These are phyloP conservation scores for Salvia miltiorrhiza DNA, from an alignment of 257 asterid genomes.

Conservation along the genomic window DNA sequence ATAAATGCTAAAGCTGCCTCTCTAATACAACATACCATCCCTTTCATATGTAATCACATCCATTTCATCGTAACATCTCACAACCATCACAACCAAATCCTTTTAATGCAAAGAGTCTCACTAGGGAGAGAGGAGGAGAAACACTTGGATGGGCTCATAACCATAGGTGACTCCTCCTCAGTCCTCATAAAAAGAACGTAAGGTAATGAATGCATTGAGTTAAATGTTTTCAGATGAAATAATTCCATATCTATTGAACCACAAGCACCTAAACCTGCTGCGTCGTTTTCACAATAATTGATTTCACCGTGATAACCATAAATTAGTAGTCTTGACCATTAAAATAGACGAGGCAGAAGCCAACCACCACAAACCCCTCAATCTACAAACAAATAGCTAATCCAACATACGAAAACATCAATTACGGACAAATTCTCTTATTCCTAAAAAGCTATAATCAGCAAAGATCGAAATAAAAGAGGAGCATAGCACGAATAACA, in stretches of 20 bases:
- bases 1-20: background rate
- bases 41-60: background rate
- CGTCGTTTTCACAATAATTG: slow-evolving; percentile 4
- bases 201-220: slow-evolving; percentile 7
- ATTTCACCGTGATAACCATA: background rate
- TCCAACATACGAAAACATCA: background rate
- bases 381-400: background rate
- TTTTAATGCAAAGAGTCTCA: too few relatives aligned
- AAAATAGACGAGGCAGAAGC: background rate
- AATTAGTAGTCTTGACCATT: background rate
- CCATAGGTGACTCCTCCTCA: background rate
- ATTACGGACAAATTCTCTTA: background rate
- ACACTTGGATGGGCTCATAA: background rate
- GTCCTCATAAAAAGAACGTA: slow-evolving; percentile 1
- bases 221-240: slow-evolving; percentile 11
- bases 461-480: background rate
- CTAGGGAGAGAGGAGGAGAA: background rate
- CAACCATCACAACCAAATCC: background rate
- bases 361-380: background rate
- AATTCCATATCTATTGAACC: background rate
- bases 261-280: slow-evolving; percentile 18
- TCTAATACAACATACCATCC: background rate
- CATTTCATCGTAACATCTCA: background rate
- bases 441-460: background rate
- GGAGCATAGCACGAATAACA: background rate